Evolutionary conservation across 1,284 basidiomycete genomes (phyloP), one percentile per base, ranked within the genome.

Genomic region (Puccinia coronata): DNA sequence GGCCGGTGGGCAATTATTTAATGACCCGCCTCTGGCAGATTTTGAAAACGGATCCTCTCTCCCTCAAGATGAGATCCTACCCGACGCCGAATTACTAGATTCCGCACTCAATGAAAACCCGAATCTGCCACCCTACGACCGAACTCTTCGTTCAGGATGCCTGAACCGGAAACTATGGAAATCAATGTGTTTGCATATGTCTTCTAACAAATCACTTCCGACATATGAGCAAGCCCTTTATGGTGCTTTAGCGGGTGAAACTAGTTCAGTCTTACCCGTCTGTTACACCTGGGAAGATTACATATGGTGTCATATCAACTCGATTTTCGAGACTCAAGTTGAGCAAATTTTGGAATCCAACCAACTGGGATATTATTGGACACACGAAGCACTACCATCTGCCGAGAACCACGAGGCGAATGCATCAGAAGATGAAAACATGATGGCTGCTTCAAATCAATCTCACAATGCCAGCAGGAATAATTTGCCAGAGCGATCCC

Each of bases 231-330:
- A 94, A 20, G 90, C 92, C 0, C 87, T 98, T 0, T 96, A 96
- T 84, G 96, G 95, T 0, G 91, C 94, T 0, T 89, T 99, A 9
- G 91, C 92, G 0, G 95, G 95, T 3, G 95, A 96, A 5, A 90
- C 93, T 0, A 88, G 88, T 8, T 89, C 94, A 9, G 91, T 98
- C 14, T 84, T 90, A 2, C 89, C 91, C 0, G 92, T 93, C 4
- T 96, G 94, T 85, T 88, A 91, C 49, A 92, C 92, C 36, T 99
- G 96, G 95, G 92, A 96, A 85, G 96, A 99, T 85, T 91, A 95
- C 83, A 88, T 98, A 0, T 99, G 96, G 97, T 94, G 93, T 0
- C 92, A 94, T 83, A 89, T 96, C 81, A 92, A 92, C 84, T 89
- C 95, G 65, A 88, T 94, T 43, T 92, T 94, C 83, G 95, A 98